phyloP scores from a whole-genome alignment of 805 yeast genomes.

The Nakazawaea siamensis region DNA sequence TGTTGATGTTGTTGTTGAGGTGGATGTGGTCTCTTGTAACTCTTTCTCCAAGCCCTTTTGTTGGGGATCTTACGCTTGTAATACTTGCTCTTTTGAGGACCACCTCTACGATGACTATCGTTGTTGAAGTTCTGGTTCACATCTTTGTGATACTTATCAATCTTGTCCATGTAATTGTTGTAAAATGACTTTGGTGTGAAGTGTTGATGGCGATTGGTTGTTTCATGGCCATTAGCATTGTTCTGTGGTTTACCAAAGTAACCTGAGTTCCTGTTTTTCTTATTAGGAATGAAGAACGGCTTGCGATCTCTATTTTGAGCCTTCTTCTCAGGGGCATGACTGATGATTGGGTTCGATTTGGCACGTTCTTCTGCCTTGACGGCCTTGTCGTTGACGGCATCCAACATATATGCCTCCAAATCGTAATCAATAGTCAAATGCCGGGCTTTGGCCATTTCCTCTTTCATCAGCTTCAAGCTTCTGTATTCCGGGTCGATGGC shows the following conservation, averaged over 20 bases:
- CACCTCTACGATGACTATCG: slow-evolving; percentile 12
- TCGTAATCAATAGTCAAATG: slow-evolving; percentile 84
- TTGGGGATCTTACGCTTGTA: slow-evolving; percentile 10
- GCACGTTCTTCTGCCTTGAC: slow-evolving; percentile 12
- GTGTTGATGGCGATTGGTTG: slow-evolving; percentile 63
- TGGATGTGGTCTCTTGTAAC: slow-evolving; percentile 12
- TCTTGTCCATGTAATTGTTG: slow-evolving; percentile 64
- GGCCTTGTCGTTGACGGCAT: slow-evolving; percentile 6
- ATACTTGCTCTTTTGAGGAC: slow-evolving; percentile 11
- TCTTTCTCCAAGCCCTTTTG: slow-evolving; percentile 14
- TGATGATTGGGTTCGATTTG: slow-evolving; percentile 9
- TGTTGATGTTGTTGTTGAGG: neutral
- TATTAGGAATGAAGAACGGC: slow-evolving; percentile 62
- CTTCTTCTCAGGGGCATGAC: slow-evolving; percentile 11
- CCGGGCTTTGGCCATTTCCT: slow-evolving; percentile 50
- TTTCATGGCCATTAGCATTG: slow-evolving; percentile 14
- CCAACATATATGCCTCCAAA: slow-evolving; percentile 13
- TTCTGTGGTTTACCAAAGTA: neutral
- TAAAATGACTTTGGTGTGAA: slow-evolving; percentile 74
- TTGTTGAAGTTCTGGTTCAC: slow-evolving; percentile 13
- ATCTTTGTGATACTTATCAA: slow-evolving; percentile 25
- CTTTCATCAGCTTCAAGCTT: slow-evolving; percentile 50
- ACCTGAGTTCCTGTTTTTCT: slow-evolving; percentile 20
- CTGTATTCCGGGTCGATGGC: slow-evolving; percentile 86
- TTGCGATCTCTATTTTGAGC: too few relatives aligned